Conservation (phyloP, 208 protist genomes). For the Trypanosoma melophagium region DNA sequence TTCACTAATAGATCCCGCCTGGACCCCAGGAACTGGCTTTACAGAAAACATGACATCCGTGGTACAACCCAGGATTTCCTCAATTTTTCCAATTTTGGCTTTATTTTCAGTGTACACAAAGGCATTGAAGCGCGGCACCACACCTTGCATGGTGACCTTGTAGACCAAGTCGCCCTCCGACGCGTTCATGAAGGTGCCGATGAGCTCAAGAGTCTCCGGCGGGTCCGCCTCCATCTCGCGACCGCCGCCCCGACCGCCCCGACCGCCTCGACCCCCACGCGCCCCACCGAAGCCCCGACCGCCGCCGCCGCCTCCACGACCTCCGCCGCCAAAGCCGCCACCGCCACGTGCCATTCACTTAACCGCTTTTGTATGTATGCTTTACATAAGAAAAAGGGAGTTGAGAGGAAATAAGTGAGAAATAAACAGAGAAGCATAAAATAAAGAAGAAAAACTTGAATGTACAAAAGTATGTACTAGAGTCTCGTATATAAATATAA, state of each 20-base stretch:
- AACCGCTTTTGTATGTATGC: neutral
- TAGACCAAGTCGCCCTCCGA: conserved; percentile 90
- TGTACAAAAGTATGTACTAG: neutral
- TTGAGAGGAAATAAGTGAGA: neutral
- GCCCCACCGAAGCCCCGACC: conserved; percentile 35
- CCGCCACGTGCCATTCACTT: conserved; percentile 35
- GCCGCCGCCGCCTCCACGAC: conserved; percentile 32
- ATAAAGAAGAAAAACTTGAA: neutral
- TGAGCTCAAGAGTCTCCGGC: conserved; percentile 76
- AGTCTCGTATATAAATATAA: too few relatives aligned
- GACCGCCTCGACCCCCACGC: conserved; percentile 37
- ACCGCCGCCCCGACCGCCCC: conserved; percentile 72
- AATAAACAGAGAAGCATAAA: neutral
- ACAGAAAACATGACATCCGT: conserved; percentile 91
- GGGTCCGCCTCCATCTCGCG: conserved; percentile 75
- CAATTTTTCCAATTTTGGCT: conserved; percentile 92
- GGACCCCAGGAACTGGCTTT: conserved; percentile 82
- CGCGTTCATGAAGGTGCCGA: conserved; percentile 86
- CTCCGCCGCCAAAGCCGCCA: conserved; percentile 21
- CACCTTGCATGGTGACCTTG: conserved; percentile 53
- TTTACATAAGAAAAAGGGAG: neutral
- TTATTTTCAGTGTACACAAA: conserved; percentile 92
- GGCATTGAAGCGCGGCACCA: conserved; percentile 91
- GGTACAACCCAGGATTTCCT: conserved; percentile 89
- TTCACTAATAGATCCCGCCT: conserved; percentile 79